Base-by-base conservation (phyloP, 768 basidiomycete genomes). In the Russula sp. region DNA sequence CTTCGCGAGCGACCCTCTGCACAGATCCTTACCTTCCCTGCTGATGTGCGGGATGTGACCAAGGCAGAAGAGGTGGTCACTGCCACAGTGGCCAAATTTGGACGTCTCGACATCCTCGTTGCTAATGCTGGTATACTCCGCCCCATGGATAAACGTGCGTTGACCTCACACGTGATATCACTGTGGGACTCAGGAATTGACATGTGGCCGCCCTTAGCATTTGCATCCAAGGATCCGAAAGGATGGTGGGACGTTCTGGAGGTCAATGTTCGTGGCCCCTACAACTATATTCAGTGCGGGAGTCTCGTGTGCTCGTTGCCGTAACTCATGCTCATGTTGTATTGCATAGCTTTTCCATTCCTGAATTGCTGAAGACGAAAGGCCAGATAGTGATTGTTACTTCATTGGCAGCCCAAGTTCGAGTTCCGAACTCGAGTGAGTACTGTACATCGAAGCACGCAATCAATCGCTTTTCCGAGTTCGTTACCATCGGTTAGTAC, bases 211-310 rank as follows among this genome's bases (percentile, higher is more conserved):
- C 39, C 5, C 9, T 20, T 18, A 62, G 60, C 52, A 1, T 53
- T 65, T 6, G 56, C 32, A 7, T 25, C 35, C 1, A 46, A 56
- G 41, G 60, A 65, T n/a, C 51, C 64, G 11, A 32, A 13, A 0
- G 56, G 18, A n/a, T 65, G 63, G 63, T 65, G 59, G 63, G 43
- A 56, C 4, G 55, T 61, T 5, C 11, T 57, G 11, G 64, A 65
- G 18, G 41, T 58, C 60, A 65, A 62, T 11, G 14, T 65, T 9
- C 60, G 59, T 18, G 64, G 64, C 1, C 38, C 56, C 1, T 62
- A 61, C 45, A 58, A 61, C 32, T 53, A 49, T 13, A 53, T 46
- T 9, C 56, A 58, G 64, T 65, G 29, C 32, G 48, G 5, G 14
- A 8, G 5, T 42, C 41, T 42, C 32, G 42, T 42, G 6, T 16